These are phyloP conservation scores for Candida yuanshanica DNA, from an alignment of 805 yeast species.

Conservation along the genomic window DNA sequence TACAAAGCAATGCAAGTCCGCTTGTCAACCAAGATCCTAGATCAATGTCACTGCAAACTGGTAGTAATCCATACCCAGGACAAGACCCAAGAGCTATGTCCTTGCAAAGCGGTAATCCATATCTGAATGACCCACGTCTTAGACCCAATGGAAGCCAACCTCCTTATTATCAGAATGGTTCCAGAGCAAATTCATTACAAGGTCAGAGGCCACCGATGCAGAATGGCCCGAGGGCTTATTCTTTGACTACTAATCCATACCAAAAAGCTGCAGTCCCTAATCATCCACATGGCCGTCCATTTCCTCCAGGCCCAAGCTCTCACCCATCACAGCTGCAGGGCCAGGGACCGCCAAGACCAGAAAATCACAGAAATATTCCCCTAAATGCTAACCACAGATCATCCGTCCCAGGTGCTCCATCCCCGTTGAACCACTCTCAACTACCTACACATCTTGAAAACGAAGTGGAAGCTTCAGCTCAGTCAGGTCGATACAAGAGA, in stretches of 20 bases:
- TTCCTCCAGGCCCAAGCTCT: background rate
- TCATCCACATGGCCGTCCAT: background rate
- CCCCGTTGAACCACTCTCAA: conserved; percentile 12
- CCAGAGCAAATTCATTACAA: conserved; percentile 19
- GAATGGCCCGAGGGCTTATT: conserved; percentile 16
- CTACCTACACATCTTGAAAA: background rate
- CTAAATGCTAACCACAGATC: conserved; percentile 9
- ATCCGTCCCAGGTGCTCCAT: conserved; percentile 15
- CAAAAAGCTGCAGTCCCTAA: conserved; percentile 3
- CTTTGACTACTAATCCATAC: conserved; percentile 19
- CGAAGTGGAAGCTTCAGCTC: background rate
- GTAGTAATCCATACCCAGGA: conserved; percentile 25
- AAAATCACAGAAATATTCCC: background rate
- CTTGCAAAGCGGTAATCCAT: conserved; percentile 33
- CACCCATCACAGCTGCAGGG: conserved; percentile 3
- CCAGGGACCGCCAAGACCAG: background rate
- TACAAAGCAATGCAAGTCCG: conserved; percentile 26
- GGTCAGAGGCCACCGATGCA: conserved; percentile 3
- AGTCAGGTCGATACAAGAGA: background rate
- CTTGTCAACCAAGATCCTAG: conserved; percentile 21
- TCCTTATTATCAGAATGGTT: conserved; percentile 3
- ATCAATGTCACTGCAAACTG: conserved; percentile 32
- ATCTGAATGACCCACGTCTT: conserved; percentile 11
- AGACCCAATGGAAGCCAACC: conserved; percentile 12
- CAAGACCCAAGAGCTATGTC: conserved; percentile 28